These are phyloP conservation scores for Amanita inopinata DNA, from an alignment of 768 basidiomycete genomes.

Conservation along the genomic window DNA sequence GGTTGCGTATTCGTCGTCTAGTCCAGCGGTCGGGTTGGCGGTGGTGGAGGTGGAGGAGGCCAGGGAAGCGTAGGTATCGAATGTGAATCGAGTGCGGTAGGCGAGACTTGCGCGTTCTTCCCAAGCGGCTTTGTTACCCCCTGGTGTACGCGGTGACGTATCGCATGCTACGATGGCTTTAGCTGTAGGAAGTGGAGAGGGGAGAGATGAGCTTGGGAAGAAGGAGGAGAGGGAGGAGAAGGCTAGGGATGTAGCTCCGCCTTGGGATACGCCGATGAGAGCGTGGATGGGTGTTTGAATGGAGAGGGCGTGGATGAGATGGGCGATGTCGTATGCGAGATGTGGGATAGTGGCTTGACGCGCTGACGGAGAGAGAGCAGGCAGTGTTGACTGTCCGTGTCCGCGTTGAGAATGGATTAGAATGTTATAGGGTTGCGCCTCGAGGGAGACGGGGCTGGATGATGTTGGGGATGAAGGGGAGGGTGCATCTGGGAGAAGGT, in stretches of 20 bases:
- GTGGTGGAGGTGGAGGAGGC: constrained; percentile 9
- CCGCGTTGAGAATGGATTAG: constrained; percentile 44
- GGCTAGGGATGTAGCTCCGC: constrained; percentile 40
- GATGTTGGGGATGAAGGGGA: too few species aligned
- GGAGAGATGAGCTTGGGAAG: constrained; percentile 9
- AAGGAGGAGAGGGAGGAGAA: constrained; percentile 29
- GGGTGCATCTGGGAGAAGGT: constrained; percentile 25
- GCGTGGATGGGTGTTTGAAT: constrained; percentile 31
- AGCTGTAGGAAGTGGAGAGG: constrained; percentile 14
- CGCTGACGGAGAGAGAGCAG: constrained; percentile 12
- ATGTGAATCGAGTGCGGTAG: constrained; percentile 13
- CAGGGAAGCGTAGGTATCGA: neutral
- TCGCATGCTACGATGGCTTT: constrained; percentile 39
- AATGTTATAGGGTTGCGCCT: constrained; percentile 34
- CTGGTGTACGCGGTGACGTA: constrained; percentile 32
- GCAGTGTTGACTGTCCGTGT: constrained; percentile 35
- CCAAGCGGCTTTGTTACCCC: constrained; percentile 41
- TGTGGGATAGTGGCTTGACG: constrained; percentile 29
- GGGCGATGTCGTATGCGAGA: constrained; percentile 35
- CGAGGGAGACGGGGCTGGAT: too few species aligned
- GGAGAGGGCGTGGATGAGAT: constrained; percentile 24
- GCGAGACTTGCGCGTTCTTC: constrained; percentile 32
- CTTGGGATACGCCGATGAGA: constrained; percentile 45
- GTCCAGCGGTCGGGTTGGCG: constrained; percentile 1
- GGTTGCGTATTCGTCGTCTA: constrained; percentile 11